phyloP scores from a whole-genome alignment of 176 grass and related monocot genomes.

The maize (Zea mays) region DNA sequence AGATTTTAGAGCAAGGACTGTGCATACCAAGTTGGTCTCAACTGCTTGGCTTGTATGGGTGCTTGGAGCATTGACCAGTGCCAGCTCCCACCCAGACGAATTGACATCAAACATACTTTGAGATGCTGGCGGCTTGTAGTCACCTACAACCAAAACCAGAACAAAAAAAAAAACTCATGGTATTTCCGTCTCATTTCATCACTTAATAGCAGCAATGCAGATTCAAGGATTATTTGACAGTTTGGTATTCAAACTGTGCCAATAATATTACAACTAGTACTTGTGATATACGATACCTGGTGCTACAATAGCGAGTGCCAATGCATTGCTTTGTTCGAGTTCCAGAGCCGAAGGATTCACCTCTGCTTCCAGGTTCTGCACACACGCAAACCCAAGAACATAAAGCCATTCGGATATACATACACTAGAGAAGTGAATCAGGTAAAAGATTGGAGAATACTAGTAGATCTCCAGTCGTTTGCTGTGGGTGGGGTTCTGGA shows the following conservation, averaged over 20 bases:
- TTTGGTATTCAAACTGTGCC: background rate
- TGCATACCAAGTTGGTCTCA: conserved; percentile 63
- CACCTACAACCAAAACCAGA: conserved; percentile 46
- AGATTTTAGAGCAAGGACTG: conserved; percentile 8
- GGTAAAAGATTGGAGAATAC: conserved; percentile 41
- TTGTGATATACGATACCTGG: conserved; percentile 47
- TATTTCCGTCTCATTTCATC: background rate
- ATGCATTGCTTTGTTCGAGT: conserved; percentile 67
- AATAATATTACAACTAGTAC: background rate
- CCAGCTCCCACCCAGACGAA: conserved; percentile 80
- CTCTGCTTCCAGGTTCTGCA: conserved; percentile 79
- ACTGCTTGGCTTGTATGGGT: conserved; percentile 49
- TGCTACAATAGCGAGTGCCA: conserved; percentile 76
- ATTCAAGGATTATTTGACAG: background rate
- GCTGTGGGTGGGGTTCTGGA: conserved; percentile 38
- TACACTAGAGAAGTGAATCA: background rate
- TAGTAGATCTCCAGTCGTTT: conserved; percentile 63
- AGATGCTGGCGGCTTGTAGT: conserved; percentile 43
- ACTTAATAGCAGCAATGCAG: background rate
- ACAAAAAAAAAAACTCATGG: background rate
- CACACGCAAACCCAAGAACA: conserved; percentile 22
- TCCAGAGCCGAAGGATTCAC: conserved; percentile 50
- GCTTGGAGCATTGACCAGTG: conserved; percentile 81
- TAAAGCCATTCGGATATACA: background rate
- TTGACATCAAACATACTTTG: conserved; percentile 50